Evolutionary conservation across 331 rosid genomes (phyloP).

Genomic region (Telfairia occidentalis): DNA sequence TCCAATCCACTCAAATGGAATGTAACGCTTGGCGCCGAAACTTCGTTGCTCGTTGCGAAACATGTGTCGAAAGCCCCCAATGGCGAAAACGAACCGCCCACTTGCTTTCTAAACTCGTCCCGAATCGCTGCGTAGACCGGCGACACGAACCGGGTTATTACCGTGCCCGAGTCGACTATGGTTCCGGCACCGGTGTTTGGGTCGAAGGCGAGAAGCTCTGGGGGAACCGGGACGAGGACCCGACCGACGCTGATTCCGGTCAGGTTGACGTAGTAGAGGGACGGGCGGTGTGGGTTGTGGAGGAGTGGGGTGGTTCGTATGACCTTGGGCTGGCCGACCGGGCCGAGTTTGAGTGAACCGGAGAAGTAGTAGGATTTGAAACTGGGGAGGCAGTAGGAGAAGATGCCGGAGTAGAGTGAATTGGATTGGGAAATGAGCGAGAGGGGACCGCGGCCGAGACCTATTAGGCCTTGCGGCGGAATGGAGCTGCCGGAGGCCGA

Average conservation of each 20-base stretch:
- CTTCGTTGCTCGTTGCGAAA: constrained; percentile 35
- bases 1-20: constrained; percentile 50
- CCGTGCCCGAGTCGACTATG: constrained; percentile 76
- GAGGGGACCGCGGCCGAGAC: constrained; percentile 79
- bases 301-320: constrained; percentile 77
- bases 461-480: constrained; percentile 79
- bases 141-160: constrained; percentile 55
- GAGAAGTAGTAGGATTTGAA: constrained; percentile 82
- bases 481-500: constrained; percentile 38
- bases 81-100: constrained; percentile 42
- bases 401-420: constrained; percentile 47
- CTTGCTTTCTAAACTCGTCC: constrained; percentile 74
- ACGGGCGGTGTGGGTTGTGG: constrained; percentile 60
- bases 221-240: constrained; percentile 28
- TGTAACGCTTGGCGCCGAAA: constrained; percentile 39
- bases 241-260: constrained; percentile 63
- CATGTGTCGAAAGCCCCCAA: constrained; percentile 87
- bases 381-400: constrained; percentile 83
- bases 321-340: constrained; percentile 57
- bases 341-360: constrained; percentile 79
- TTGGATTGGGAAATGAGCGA: constrained; percentile 61
- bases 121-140: constrained; percentile 58
- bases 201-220: constrained; percentile 35
- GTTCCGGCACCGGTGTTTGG: constrained; percentile 71
- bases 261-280: constrained; percentile 69